Conservation (phyloP, 768 basidiomycete species). For the Kwoniella heveanensis region DNA sequence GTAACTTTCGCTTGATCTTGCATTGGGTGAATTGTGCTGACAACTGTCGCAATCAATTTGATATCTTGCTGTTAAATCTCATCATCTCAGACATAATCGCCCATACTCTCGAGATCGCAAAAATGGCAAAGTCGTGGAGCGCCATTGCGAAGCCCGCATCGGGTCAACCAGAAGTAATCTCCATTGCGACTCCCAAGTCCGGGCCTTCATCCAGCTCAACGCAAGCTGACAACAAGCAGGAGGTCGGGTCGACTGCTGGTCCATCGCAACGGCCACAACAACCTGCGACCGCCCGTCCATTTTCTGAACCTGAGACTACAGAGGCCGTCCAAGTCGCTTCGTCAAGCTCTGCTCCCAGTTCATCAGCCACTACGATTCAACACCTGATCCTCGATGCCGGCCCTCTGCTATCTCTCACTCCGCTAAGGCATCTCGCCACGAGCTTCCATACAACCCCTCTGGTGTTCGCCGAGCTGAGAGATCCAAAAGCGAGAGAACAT, state of each 20-base stretch:
- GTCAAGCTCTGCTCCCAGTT: neutral
- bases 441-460: conserved; percentile 85
- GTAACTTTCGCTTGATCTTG: no score
- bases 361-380: conserved; percentile 49
- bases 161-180: conserved; percentile 23
- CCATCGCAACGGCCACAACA: neutral
- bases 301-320: neutral
- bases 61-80: no score
- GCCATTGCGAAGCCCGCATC: conserved; percentile 29
- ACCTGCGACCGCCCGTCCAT: neutral
- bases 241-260: neutral
- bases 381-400: conserved; percentile 90
- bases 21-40: no score
- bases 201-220: neutral
- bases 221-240: neutral
- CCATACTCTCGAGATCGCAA: neutral
- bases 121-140: conserved; percentile 47
- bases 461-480: conserved; percentile 85
- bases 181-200: conserved; percentile 13
- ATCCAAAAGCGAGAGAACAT: conserved; percentile 82
- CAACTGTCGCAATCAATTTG: no score
- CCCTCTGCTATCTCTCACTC: conserved; percentile 78
- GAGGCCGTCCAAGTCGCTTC: neutral
- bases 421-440: conserved; percentile 83
- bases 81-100: no score